Evolutionary conservation across 768 basidiomycete species (phyloP).

Genomic region (Termitomyces sp.): DNA sequence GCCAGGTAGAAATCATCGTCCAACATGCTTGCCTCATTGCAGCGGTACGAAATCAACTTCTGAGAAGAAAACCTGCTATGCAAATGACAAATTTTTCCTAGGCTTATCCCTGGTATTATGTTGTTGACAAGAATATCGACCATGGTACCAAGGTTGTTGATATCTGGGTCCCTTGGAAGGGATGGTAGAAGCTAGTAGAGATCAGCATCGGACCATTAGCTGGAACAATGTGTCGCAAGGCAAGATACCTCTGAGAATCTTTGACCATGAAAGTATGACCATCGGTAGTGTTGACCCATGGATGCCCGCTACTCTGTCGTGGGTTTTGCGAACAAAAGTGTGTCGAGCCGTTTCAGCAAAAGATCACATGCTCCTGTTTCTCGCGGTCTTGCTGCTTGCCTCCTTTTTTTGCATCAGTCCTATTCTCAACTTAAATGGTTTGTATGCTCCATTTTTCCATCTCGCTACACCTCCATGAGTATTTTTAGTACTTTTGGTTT

Average conservation of each 20-base stretch:
- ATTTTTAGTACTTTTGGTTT: no score
- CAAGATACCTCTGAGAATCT: neutral
- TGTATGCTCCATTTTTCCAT: no score
- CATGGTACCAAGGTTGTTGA: constrained; percentile 58
- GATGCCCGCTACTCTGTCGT: no score
- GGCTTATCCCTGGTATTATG: constrained; percentile 79
- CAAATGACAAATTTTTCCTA: constrained; percentile 7
- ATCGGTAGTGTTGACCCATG: neutral
- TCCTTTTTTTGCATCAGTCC: no score
- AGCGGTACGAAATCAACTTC: constrained; percentile 35
- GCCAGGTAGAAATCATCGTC: constrained; percentile 66
- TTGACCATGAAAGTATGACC: neutral
- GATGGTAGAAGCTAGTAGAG: constrained; percentile 79
- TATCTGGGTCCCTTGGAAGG: constrained; percentile 89
- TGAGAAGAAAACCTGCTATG: neutral
- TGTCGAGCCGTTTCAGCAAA: no score
- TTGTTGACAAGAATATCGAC: constrained; percentile 60
- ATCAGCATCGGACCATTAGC: neutral
- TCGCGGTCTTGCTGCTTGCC: no score
- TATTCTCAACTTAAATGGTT: no score
- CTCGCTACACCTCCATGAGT: no score
- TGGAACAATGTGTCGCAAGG: neutral
- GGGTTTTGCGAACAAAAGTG: no score
- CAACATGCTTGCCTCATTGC: constrained; percentile 85
- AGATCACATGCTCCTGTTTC: no score